Evolutionary conservation across 441 rosid genomes (phyloP).

Genomic region (Croton laevigatus): DNA sequence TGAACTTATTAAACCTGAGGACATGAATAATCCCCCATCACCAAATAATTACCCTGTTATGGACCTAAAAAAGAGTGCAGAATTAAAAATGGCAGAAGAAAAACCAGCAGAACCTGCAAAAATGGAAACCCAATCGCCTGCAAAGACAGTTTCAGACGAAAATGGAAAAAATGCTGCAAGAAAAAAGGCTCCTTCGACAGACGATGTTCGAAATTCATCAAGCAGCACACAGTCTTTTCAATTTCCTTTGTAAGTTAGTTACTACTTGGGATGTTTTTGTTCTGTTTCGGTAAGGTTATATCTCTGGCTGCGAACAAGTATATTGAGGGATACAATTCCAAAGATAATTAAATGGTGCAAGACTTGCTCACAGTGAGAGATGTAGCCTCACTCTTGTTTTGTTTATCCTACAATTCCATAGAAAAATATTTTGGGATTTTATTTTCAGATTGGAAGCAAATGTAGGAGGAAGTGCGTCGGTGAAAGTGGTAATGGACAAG

Average conservation of each 20-base stretch:
- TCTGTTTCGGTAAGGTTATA: too few species aligned
- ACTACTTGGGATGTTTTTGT: too few species aligned
- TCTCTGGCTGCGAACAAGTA: neutral
- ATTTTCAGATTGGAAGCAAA: conserved; percentile 26
- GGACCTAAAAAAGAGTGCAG: conserved; percentile 18
- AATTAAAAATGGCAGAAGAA: neutral
- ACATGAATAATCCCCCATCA: conserved; percentile 24
- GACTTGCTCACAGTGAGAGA: too few species aligned
- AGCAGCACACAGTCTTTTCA: conserved; percentile 64
- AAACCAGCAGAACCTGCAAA: conserved; percentile 5
- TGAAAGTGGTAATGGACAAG: conserved; percentile 12
- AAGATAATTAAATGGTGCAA: too few species aligned
- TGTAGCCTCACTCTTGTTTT: too few species aligned
- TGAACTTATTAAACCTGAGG: conserved; percentile 56
- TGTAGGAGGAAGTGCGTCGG: conserved; percentile 8
- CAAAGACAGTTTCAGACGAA: neutral
- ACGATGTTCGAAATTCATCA: conserved; percentile 28
- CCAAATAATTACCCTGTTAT: conserved; percentile 27
- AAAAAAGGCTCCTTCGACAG: conserved; percentile 23
- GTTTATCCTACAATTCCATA: too few species aligned
- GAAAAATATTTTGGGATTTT: neutral
- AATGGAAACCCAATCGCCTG: neutral
- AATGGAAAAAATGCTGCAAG: neutral
- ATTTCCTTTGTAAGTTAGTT: conserved; percentile 60
- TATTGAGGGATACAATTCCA: too few species aligned